Base-by-base conservation (phyloP, 345 rosid species). In the Arabis hirsuta region DNA sequence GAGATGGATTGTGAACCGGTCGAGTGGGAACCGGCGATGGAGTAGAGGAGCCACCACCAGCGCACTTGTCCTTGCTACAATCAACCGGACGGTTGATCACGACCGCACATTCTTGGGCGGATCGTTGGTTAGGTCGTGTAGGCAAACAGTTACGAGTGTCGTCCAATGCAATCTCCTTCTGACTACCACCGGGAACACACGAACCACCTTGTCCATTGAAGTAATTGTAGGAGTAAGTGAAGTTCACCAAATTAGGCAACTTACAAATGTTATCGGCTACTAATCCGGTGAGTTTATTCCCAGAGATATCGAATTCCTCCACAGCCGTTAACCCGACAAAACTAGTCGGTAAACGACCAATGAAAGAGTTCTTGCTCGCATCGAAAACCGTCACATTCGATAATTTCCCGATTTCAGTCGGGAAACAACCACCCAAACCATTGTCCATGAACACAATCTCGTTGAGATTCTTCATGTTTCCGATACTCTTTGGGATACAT, bases 351-450 rank as follows among this genome's bases (percentile, higher is more conserved):
- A 88, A 46, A 60, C 52, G 61, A 10, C 98, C 97, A 0, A 38
- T 5, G 64, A 92, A 86, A 3, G 74, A 26, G 68, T 90, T 92
- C 62, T 5, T 34, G 72, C 96, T 82, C 10, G 71, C 88, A 24
- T 92, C 97, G 8, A 92, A 82, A 10, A 90, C 82, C 0, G 86
- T 88, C 7, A 84, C 43, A 3, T 87, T 84, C 13, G 69, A 42
- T 3, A 93, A 81, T 42, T 19, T 62, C 4, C 96, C 94, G 1
- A 90, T 76, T 43, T 88, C 95, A 22, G 74, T 38, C 0, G 98
- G 96, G 79, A 92, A 85, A 69, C 98, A 92, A 48, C 98, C 98
- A 2, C 92, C 80, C 3, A 93, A 74, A 9, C 16, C 41, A 54
- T 93, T 93, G 64, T 79, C 76, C 70, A 51, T 26, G 71, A 90